Evolutionary conservation across 2,329 filamentous ascomycete species (phyloP).

Genomic region (Sclerotiophoma versabilis): DNA sequence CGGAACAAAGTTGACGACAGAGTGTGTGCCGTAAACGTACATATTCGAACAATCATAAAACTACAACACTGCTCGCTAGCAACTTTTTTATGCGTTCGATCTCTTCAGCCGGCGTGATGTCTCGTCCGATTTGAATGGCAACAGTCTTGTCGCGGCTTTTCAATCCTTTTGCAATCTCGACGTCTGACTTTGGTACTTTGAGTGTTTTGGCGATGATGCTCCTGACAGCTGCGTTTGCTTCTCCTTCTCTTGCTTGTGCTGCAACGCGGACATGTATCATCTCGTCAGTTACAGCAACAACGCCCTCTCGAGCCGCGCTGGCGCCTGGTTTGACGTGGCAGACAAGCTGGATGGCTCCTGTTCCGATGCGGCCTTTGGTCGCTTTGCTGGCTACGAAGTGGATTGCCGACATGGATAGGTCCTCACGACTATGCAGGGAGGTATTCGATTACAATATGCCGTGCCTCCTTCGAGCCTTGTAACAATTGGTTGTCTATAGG

Average conservation of each 20-base stretch:
- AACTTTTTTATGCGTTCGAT: constrained; percentile 34
- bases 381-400: constrained; percentile 38
- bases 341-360: constrained; percentile 60
- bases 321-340: constrained; percentile 74
- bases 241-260: constrained; percentile 70
- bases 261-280: constrained; percentile 70
- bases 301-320: constrained; percentile 67
- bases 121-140: constrained; percentile 19
- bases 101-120: constrained; percentile 32
- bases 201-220: constrained; percentile 69
- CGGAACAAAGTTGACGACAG: neutral
- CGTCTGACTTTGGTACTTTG: constrained; percentile 67
- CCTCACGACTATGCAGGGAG: neutral
- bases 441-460: too few species aligned
- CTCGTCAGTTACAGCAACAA: constrained; percentile 63
- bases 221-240: constrained; percentile 72
- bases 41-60: constrained; percentile 12
- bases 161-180: constrained; percentile 67
- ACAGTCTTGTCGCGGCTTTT: constrained; percentile 70
- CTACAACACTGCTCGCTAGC: constrained; percentile 28
- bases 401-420: constrained; percentile 27
- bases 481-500: neutral
- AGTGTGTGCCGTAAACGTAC: constrained; percentile 7
- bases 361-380: constrained; percentile 16
- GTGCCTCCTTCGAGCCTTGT: neutral